These are phyloP conservation scores for Dorcoceras hygrometricum DNA, from an alignment of 257 asterid species.

Conservation along the genomic window DNA sequence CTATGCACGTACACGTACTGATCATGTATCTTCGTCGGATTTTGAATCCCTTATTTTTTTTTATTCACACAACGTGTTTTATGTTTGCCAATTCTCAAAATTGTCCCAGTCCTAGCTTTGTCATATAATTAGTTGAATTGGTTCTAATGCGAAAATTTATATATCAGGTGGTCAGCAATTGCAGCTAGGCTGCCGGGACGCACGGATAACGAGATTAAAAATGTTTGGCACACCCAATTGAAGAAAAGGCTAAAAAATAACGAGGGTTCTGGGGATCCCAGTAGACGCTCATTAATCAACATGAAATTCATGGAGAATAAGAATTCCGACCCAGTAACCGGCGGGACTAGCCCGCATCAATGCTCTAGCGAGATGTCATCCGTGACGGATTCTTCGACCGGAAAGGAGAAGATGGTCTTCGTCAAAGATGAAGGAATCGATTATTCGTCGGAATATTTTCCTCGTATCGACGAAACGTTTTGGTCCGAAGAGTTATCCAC, in stretches of 20 bases:
- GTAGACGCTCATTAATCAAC: conserved; percentile 32
- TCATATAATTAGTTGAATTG: too few species aligned
- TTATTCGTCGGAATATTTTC: conserved; percentile 41
- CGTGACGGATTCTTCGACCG: conserved; percentile 38
- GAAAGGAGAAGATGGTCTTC: neutral
- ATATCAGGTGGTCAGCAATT: conserved; percentile 78
- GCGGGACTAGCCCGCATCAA: conserved; percentile 33
- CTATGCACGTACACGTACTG: neutral
- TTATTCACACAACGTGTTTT: neutral
- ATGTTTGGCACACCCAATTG: conserved; percentile 85
- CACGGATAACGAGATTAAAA: conserved; percentile 87
- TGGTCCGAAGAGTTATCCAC: conserved; percentile 54
- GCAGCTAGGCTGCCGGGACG: conserved; percentile 85
- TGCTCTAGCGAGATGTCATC: conserved; percentile 66
- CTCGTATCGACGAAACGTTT: conserved; percentile 61
- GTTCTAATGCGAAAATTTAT: neutral
- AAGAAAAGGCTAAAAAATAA: conserved; percentile 55
- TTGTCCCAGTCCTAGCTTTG: too few species aligned
- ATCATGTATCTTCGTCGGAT: conserved; percentile 36
- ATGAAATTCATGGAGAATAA: conserved; percentile 22
- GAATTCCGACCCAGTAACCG: neutral
- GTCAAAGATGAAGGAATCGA: conserved; percentile 43
- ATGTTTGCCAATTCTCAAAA: neutral
- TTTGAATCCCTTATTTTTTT: neutral
- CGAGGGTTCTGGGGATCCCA: conserved; percentile 37